These are phyloP conservation scores for Acrocalymma vagum DNA, from an alignment of 2,329 filamentous ascomycete species.

Conservation along the genomic window DNA sequence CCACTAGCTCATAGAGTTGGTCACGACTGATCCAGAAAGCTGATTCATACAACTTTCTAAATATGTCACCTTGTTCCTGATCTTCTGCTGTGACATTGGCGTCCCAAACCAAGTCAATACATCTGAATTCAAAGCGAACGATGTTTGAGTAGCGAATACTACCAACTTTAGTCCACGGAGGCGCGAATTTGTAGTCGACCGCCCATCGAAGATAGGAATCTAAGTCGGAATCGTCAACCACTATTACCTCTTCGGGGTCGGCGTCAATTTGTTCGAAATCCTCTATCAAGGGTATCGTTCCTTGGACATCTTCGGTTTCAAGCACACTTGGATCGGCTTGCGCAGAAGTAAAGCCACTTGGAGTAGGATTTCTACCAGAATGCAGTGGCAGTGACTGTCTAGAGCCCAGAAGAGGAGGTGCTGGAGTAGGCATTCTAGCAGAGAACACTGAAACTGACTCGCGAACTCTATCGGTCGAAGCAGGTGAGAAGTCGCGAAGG, in stretches of 20 bases:
- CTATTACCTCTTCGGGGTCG: neutral
- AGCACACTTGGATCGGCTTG: too few species aligned
- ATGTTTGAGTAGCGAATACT: conserved; percentile 13
- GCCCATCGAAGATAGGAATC: conserved; percentile 11
- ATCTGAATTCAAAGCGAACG: conserved; percentile 7
- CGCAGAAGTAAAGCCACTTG: too few species aligned
- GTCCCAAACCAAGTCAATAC: neutral
- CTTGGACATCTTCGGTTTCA: neutral
- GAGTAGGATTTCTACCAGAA: too few species aligned
- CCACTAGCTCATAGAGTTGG: conserved; percentile 2
- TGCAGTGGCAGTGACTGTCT: too few species aligned
- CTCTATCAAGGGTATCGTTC: too few species aligned
- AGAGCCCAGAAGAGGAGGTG: too few species aligned
- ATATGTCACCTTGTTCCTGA: neutral
- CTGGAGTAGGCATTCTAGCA: conserved; percentile 1
- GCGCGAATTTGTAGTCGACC: neutral
- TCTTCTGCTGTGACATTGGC: too few species aligned
- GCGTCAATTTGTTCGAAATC: too few species aligned
- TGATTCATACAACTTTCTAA: neutral
- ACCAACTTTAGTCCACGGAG: conserved; percentile 6
- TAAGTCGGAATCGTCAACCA: neutral
- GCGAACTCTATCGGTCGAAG: conserved; percentile 10
- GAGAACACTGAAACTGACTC: neutral
- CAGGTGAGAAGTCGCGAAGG: conserved; percentile 4
- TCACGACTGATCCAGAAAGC: neutral